Percentiles rank a stretch among this genome's conserved stretches.
phyloP scores from a whole-genome alignment of 768 basidiomycete species.

The Tulasnella sp. region DNA sequence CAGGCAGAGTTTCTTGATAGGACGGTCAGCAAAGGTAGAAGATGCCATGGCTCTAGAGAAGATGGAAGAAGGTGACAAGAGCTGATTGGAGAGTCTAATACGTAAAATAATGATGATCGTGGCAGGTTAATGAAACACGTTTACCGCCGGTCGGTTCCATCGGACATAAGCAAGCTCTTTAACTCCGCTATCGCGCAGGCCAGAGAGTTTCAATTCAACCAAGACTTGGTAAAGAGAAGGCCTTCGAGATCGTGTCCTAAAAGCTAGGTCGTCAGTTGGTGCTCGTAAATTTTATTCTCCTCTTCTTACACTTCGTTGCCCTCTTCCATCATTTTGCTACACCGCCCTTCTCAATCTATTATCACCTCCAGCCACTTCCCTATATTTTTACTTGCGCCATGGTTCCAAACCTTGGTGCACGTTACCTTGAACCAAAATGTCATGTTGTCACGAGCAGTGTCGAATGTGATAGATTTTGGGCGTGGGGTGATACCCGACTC shows the following conservation, averaged over 20 bases:
- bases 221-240: constrained; percentile 47
- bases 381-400: background rate
- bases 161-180: too few relatives aligned
- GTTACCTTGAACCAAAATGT: background rate
- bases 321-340: background rate
- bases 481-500: too few relatives aligned
- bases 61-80: background rate
- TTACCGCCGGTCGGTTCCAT: background rate
- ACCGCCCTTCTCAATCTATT: too few relatives aligned
- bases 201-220: too few relatives aligned
- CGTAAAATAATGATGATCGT: background rate
- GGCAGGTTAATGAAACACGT: constrained; percentile 2
- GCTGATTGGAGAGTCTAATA: background rate
- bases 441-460: constrained; percentile 5
- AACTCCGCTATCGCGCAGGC: too few relatives aligned
- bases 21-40: constrained; percentile 15
- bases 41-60: background rate
- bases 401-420: background rate
- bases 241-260: constrained; percentile 52
- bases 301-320: background rate
- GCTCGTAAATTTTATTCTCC: background rate
- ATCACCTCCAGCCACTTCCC: background rate
- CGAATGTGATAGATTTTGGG: background rate
- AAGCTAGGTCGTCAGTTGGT: background rate
- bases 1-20: constrained; percentile 59